Evolutionary conservation across 805 yeast genomes (phyloP), one percentile per base, ranked within the genome.

Genomic region (Ogataea philodendri): DNA sequence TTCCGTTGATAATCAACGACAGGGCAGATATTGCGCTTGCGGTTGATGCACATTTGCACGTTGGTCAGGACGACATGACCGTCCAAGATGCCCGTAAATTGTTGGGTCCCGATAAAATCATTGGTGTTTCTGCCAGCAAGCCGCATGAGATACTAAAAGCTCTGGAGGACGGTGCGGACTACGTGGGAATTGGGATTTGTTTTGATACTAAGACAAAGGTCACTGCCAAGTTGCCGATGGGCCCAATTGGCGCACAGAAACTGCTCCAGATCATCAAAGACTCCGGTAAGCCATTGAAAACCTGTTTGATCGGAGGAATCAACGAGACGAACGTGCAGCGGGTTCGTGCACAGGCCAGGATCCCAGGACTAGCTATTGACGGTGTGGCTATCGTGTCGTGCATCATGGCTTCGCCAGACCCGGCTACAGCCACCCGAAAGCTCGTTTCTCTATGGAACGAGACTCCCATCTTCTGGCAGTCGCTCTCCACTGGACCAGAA

Each of bases 321-420:
- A 83, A 84, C 46, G 74, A 74, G 7, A 49, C 65, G 6, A 87
- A 86, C 52, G 73, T 78, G 3, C 69, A 72, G 7, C 65, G 75
- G 18, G 84, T 82, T 2, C 49, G 82, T 34, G 70, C 66, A 35
- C 72, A 75, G 26, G 65, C 76, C 15, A 55, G 67, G 2, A 39
- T 67, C 5, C 67, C 70, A 3, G 78, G 72, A 5, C 59, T 57
- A 30, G 54, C 65, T 0, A 55, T 84, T 7, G 84, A 84, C 53
- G 97, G 97, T n/a, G 76, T 84, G 9, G 93, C 96, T 2, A 80
- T 88, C 9, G 97, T 89, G 2, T 84, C 96, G 6, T 82, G 86
- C 46, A 80, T 86, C 9, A 83, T 87, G 81, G 86, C 86, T 2
- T 63, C 69, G 1, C 41, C 48, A 7, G 70, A 73, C 42, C 80